Percentiles rank a stretch among this genome's conserved stretches.
These are phyloP conservation scores for Celoporthe dispersa DNA, from an alignment of 2,329 filamentous ascomycete genomes.

Conservation along the genomic window DNA sequence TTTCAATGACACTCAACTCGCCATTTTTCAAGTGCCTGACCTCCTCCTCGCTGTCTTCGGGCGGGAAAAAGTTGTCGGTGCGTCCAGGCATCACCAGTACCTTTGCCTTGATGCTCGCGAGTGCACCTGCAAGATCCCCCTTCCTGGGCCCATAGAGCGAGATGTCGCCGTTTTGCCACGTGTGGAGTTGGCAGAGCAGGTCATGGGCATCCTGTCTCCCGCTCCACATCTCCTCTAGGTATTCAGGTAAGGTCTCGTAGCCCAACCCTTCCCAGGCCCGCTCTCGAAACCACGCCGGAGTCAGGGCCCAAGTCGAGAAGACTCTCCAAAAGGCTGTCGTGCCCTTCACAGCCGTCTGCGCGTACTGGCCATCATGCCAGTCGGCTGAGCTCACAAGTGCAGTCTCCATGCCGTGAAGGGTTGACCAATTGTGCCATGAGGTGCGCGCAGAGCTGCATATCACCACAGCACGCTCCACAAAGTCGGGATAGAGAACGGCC, in stretches of 20 bases:
- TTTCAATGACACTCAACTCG: slow-evolving; percentile 15
- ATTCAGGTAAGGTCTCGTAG: slow-evolving; percentile 71
- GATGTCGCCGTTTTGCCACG: slow-evolving; percentile 18
- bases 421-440: slow-evolving; percentile 56
- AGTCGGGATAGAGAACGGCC: slow-evolving; percentile 51
- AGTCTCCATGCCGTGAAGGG: slow-evolving; percentile 56
- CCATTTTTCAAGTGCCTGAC: slow-evolving; percentile 4
- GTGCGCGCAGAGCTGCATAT: slow-evolving; percentile 56
- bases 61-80: slow-evolving; percentile 11
- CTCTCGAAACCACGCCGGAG: slow-evolving; percentile 76
- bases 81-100: slow-evolving; percentile 18
- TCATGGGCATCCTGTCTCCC: slow-evolving; percentile 31
- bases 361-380: slow-evolving; percentile 43
- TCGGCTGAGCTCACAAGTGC: slow-evolving; percentile 49
- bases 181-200: slow-evolving; percentile 28
- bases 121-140: slow-evolving; percentile 14
- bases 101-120: slow-evolving; percentile 17
- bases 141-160: background rate
- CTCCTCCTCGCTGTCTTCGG: slow-evolving; percentile 15
- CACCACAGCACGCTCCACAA: slow-evolving; percentile 50
- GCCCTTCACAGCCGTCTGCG: slow-evolving; percentile 42
- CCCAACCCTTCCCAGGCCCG: slow-evolving; percentile 68
- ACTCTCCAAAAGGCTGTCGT: slow-evolving; percentile 65
- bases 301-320: slow-evolving; percentile 83
- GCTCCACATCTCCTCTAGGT: slow-evolving; percentile 72